phyloP scores from a whole-genome alignment of 345 rosid genomes.

The Pistacia vera region DNA sequence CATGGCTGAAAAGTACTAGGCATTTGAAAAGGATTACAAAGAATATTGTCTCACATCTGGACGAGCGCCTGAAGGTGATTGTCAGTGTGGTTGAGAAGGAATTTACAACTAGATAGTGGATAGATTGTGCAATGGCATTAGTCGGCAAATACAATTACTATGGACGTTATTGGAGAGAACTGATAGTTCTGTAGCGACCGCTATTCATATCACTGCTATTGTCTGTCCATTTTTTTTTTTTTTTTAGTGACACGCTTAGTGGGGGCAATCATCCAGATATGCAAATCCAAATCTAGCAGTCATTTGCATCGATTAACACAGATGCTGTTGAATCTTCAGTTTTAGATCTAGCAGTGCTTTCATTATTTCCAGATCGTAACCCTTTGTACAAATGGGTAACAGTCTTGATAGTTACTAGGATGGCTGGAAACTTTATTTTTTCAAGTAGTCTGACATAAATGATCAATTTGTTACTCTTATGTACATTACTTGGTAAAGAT shows the following conservation, averaged over 20 bases:
- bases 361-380: not conserved
- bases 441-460: not conserved
- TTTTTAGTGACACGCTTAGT: not conserved
- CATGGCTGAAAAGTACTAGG: conserved; percentile 88
- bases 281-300: not conserved
- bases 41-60: conserved; percentile 62
- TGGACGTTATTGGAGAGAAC: conserved; percentile 7
- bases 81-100: conserved; percentile 76
- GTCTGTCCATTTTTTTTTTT: not conserved
- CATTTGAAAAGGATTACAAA: conserved; percentile 81
- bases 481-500: no score
- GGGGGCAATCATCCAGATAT: not conserved
- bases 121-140: not conserved
- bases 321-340: not conserved
- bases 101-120: conserved; percentile 45
- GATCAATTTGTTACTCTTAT: not conserved
- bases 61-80: conserved; percentile 69
- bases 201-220: not conserved
- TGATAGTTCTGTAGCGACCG: not conserved
- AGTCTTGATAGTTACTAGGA: no score
- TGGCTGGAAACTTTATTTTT: no score
- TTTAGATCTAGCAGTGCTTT: not conserved
- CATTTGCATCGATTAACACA: not conserved
- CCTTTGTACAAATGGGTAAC: not conserved
- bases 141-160: not conserved